Base-by-base conservation (phyloP, 1,284 basidiomycete species). In the Wolfiporia cocos region DNA sequence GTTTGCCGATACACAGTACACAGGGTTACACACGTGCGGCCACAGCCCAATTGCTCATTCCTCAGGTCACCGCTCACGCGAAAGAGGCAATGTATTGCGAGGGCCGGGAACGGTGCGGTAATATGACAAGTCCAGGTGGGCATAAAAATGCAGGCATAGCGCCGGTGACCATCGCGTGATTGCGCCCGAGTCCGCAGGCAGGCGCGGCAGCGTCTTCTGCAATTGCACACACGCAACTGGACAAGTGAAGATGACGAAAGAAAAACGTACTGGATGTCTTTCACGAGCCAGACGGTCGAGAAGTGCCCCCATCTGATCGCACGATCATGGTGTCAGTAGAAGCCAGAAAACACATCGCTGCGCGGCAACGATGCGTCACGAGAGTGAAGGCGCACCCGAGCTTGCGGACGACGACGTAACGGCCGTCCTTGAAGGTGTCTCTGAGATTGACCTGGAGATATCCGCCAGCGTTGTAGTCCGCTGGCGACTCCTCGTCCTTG, bases 231-330 rank as follows among this genome's bases (percentile, higher is more conserved):
- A 29, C 28, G n/a, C 28, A 29, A 9, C 28, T 29, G 28, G n/a
- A 29, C 28, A 29, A 9, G 28, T n/a, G 28, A n/a, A n/a, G 28
- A 29, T 29, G 28, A 36, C 47, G 53, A 44, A 43, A 49, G 43
- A 49, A 39, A 46, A 37, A 73, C 83, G 57, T 52, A 88, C 84
- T 75, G 64, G 29, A 66, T 66, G 56, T 90, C 86, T 56, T 81
- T 80, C 21, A 86, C 84, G 21, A 90, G 78, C 86, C 86, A 90
- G 39, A 89, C 86, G 32, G 86, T 86, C 2, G 85, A 87, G 62
- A 94, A 94, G 66, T 93, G 90, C 37, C 91, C 91, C 91, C 91
- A 94, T 45, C 84, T 87, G 51, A 29, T 52, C 49, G 52, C 44
- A 44, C 46, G 50, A 57, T 39, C 43, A 39, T 17, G 50, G 46